A percentile compares a stretch with the other conserved stretches of the same genome.
phyloP scores from a whole-genome alignment of 306 rosid genomes.

The Rosa lucieae region DNA sequence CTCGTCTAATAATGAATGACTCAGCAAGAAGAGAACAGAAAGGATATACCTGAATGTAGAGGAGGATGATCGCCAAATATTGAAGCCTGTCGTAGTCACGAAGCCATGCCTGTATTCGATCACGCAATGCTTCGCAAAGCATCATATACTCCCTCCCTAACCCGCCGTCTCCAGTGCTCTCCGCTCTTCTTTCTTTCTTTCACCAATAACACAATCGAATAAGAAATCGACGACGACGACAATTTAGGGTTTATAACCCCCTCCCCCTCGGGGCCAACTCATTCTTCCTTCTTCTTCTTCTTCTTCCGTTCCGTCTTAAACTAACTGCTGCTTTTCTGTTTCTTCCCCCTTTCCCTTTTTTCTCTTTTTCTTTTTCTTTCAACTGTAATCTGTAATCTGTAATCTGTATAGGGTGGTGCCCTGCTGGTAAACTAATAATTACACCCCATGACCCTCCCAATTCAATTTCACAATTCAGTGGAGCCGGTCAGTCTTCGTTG shows the following conservation, averaged over 20 bases:
- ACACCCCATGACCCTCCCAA: background rate
- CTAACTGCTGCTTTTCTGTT: background rate
- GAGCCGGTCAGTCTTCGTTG: background rate
- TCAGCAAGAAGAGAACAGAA: background rate
- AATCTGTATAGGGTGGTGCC: background rate
- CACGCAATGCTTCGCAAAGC: slow-evolving; percentile 72
- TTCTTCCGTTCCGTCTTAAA: background rate
- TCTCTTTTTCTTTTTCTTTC: background rate
- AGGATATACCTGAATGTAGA: slow-evolving; percentile 72
- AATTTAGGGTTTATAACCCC: background rate
- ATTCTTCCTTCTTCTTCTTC: background rate
- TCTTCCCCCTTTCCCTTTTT: background rate
- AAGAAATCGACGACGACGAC: too few relatives aligned
- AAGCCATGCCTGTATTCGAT: slow-evolving; percentile 75
- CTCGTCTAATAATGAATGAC: too few relatives aligned
- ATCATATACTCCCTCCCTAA: slow-evolving; percentile 38
- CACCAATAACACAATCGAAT: too few relatives aligned
- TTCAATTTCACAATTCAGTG: background rate
- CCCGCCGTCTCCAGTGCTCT: too few relatives aligned
- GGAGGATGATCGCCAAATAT: slow-evolving; percentile 68
- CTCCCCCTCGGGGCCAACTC: slow-evolving; percentile 16
- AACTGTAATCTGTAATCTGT: too few relatives aligned
- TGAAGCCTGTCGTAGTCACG: slow-evolving; percentile 95
- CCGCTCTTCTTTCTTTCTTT: background rate
- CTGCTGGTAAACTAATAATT: background rate